Base-by-base conservation (phyloP, 805 yeast genomes). In the Zygoascus flipseniorum region DNA sequence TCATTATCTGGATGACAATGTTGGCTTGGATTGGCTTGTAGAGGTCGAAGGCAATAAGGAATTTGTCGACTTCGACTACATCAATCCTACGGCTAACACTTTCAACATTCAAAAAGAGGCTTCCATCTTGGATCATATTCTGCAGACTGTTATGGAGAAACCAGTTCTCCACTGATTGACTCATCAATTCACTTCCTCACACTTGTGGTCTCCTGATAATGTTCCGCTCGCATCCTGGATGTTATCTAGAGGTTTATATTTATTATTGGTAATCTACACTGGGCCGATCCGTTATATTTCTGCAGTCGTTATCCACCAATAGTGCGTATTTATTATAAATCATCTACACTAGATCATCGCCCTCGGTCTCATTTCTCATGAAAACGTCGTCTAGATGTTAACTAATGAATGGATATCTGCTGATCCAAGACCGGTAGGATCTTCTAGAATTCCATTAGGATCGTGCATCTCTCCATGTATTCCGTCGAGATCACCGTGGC, bases 131-230 rank as follows among this genome's bases (percentile, higher is more conserved):
- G 49, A 46, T 28, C 49, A 46, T 20, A 16, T 46, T 11, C 41
- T 46, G 5, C 49, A 46, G 41, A 46, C 49, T 11, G 49, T 46
- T 13, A 31, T 46, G 49, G 49, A 46, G 19, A 28, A 46, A 19
- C 49, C 49, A 14, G 41, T 46, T 16, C 49, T 31, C 2, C 42
- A 46, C 20, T 46, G 31, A 23, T 23, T 6, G 6, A 23, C 28
- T 23, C 28, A 23, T 6, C 6, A 3, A 23, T 23, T 23, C 28
- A 23, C 28, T 23, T 23, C 28, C 28, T 23, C 28, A 6, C 28
- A 23, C 6, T 6, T 23, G 6, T 23, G n/a, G n/a, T 23, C 6
- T 23, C 28, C 28, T n/a, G n/a, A n/a, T n/a, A 23, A 23, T 23
- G 28, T 23, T 23, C 28, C 28, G 6, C 28, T 23, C 6, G 28